A percentile compares a stretch with the other conserved stretches of the same genome.
phyloP scores from a whole-genome alignment of 345 rosid genomes.

The Eucalyptus rudis region DNA sequence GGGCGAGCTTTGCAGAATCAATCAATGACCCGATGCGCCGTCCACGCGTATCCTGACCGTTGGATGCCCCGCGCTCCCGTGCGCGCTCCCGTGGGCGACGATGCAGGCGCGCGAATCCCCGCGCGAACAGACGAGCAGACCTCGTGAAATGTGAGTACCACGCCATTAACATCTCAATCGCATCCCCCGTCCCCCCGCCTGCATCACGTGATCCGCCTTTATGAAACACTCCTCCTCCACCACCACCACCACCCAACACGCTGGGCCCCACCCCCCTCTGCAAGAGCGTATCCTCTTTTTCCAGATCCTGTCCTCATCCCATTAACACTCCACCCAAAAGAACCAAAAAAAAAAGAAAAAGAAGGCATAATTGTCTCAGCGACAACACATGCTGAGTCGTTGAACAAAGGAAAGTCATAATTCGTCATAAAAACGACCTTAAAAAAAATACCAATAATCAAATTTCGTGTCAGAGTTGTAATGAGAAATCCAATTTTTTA shows the following conservation, averaged over 20 bases:
- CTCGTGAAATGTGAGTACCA: not conserved
- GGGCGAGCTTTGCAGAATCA: not conserved
- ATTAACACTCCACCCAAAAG: not conserved
- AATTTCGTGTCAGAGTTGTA: not conserved
- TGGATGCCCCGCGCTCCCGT: not conserved
- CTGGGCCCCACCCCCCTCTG: not conserved
- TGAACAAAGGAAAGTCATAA: too few relatives aligned
- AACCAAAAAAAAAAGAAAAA: rapidly evolving
- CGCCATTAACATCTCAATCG: not conserved
- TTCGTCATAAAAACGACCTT: too few relatives aligned
- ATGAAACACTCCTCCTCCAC: not conserved
- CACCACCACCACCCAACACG: not conserved
- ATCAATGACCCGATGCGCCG: not conserved
- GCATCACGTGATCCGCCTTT: not conserved
- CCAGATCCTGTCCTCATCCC: not conserved
- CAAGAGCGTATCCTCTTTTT: not conserved
- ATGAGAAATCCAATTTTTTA: not conserved
- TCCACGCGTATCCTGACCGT: not conserved
- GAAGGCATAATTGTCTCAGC: not conserved
- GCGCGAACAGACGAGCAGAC: not conserved
- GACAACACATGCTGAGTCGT: not conserved
- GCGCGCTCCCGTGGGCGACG: not conserved
- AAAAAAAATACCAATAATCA: not conserved
- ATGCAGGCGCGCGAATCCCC: not conserved
- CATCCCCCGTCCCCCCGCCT: not conserved